phyloP scores from a whole-genome alignment of 257 asterid genomes.

The Solanum chilense region DNA sequence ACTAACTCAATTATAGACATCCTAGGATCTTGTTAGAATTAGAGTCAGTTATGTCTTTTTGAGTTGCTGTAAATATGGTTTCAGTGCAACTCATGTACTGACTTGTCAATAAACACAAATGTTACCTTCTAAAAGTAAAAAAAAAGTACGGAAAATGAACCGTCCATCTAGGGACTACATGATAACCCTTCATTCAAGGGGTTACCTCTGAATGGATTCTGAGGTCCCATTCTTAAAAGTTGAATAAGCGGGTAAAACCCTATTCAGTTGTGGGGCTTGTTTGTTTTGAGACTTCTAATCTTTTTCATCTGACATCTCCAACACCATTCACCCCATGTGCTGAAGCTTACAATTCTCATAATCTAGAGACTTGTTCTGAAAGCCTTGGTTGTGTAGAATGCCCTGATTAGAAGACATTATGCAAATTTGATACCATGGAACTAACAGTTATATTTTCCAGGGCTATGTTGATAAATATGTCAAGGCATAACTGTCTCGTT shows the following conservation, averaged over 20 bases:
- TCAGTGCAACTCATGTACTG: too few relatives aligned
- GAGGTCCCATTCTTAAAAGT: background rate
- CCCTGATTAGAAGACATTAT: background rate
- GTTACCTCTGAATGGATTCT: background rate
- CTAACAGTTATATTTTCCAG: constrained; percentile 28
- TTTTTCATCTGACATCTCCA: background rate
- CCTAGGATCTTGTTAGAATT: too few relatives aligned
- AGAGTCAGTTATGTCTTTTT: too few relatives aligned
- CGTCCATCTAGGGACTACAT: background rate
- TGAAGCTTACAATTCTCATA: background rate
- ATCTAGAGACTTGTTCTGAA: background rate
- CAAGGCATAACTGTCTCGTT: constrained; percentile 30
- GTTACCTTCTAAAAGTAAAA: too few relatives aligned
- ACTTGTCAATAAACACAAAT: too few relatives aligned
- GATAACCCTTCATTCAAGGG: background rate
- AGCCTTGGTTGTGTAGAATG: background rate
- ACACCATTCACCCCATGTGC: background rate
- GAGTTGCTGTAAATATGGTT: too few relatives aligned
- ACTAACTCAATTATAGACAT: too few relatives aligned
- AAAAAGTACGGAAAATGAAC: background rate
- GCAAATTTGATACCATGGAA: background rate
- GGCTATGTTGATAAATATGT: constrained; percentile 92
- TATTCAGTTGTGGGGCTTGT: background rate
- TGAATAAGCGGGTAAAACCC: background rate
- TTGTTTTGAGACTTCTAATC: background rate